Conservation (phyloP, 148 eudicot species). For the Mesembryanthemum crystallinum region DNA sequence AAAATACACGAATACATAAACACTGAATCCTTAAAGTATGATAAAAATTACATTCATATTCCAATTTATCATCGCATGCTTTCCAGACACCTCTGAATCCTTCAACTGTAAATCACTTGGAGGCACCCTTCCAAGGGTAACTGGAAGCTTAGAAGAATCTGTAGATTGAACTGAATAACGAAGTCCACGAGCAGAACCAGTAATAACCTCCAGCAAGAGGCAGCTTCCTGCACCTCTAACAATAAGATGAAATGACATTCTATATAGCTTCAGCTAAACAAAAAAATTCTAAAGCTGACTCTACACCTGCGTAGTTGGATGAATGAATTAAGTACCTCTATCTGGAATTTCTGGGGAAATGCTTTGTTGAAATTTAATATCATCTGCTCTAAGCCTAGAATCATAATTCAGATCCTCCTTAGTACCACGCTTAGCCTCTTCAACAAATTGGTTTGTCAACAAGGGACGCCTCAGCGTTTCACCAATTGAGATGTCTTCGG, state of each 20-base stretch:
- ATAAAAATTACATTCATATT: conserved; percentile 55
- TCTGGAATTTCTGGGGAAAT: conserved; percentile 33
- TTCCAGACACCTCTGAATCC: conserved; percentile 94
- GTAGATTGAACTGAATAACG: conserved; percentile 55
- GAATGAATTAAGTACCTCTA: conserved; percentile 42
- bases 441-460: conserved; percentile 27
- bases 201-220: conserved; percentile 78
- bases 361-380: conserved; percentile 27
- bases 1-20: not conserved
- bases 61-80: conserved; percentile 95
- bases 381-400: conserved; percentile 35
- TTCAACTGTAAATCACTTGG: conserved; percentile 70
- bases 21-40: not conserved
- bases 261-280: conserved; percentile 39
- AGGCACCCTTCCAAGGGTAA: conserved; percentile 88
- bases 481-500: conserved; percentile 58
- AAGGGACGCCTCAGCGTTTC: conserved; percentile 73
- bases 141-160: conserved; percentile 68
- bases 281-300: conserved; percentile 12
- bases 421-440: conserved; percentile 39
- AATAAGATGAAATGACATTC: conserved; percentile 56
- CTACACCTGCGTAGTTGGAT: conserved; percentile 1
- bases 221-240: conserved; percentile 91
- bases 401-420: conserved; percentile 43
- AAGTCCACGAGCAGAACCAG: conserved; percentile 78